Percentiles rank a stretch among this genome's conserved stretches.
These are phyloP conservation scores for Pyrus bretschneideri DNA, from an alignment of 306 rosid genomes.

Conservation along the genomic window DNA sequence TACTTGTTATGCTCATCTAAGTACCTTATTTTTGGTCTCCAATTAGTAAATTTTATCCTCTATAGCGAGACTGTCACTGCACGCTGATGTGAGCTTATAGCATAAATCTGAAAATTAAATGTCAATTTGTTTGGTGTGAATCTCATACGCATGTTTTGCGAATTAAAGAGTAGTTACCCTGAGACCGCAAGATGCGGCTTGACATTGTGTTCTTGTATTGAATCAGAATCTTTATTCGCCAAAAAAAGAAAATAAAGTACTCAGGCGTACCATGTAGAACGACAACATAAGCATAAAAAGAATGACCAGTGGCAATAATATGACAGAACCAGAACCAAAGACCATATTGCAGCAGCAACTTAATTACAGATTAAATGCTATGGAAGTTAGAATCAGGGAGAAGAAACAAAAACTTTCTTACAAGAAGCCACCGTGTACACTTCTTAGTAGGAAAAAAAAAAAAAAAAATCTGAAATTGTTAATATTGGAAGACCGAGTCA, in stretches of 20 bases:
- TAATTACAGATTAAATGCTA: not conserved
- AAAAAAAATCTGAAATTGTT: not conserved
- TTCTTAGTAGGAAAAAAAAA: not conserved
- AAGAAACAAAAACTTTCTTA: not conserved
- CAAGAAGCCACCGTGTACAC: not conserved
- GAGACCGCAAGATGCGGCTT: too few species aligned
- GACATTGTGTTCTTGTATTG: too few species aligned
- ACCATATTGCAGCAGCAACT: too few species aligned
- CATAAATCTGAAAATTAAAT: not conserved
- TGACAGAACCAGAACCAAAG: too few species aligned
- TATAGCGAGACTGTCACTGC: not conserved
- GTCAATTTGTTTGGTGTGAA: not conserved
- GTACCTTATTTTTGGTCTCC: not conserved
- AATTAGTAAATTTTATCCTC: not conserved
- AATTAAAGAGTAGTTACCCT: too few species aligned
- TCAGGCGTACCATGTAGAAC: too few species aligned
- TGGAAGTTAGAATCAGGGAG: not conserved
- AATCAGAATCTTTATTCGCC: too few species aligned
- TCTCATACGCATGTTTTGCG: too few species aligned
- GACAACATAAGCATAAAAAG: too few species aligned
- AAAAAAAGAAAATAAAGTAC: too few species aligned
- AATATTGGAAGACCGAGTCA: not conserved
- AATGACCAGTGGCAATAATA: too few species aligned
- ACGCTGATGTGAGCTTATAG: not conserved
- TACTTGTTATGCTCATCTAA: not conserved